phyloP scores from a whole-genome alignment of 306 rosid genomes.

The Malus sieversii region DNA sequence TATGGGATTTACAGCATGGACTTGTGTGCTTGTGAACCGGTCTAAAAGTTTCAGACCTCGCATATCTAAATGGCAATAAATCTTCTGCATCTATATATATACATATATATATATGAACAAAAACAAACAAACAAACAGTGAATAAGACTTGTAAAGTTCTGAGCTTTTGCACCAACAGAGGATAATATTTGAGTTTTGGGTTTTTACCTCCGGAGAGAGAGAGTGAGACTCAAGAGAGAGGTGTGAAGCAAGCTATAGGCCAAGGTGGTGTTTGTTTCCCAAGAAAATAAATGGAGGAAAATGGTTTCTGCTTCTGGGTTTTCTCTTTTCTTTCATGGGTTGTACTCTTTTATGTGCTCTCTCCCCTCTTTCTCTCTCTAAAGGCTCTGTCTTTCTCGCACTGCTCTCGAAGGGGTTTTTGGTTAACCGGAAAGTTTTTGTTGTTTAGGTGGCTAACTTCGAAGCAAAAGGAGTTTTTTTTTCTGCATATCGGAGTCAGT shows the following conservation, averaged over 20 bases:
- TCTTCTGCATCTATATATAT: not conserved
- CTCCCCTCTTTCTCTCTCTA: not conserved
- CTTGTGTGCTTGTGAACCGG: constrained; percentile 61
- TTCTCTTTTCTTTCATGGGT: constrained; percentile 13
- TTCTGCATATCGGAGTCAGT: constrained; percentile 2
- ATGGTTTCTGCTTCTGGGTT: not conserved
- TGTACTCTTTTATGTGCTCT: constrained; percentile 1
- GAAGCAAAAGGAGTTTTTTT: not conserved
- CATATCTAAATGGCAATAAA: constrained; percentile 32
- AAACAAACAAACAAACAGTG: not conserved
- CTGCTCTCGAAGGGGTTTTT: not conserved
- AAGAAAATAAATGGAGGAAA: not conserved
- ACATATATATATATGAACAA: not conserved
- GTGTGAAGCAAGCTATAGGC: not conserved
- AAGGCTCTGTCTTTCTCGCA: not conserved
- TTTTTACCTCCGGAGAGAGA: not conserved
- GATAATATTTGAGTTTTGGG: constrained; percentile 14
- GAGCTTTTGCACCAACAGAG: not conserved
- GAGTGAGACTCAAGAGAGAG: not conserved
- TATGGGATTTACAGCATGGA: constrained; percentile 55
- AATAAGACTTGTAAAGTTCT: not conserved
- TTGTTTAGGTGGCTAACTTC: constrained; percentile 29
- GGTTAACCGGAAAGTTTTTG: constrained; percentile 5
- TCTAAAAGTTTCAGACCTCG: constrained; percentile 55
- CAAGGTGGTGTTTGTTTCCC: constrained; percentile 7